A percentile compares a stretch with the other conserved stretches of the same genome.
Conservation (phyloP, 2,329 filamentous ascomycete species). For the Nemania sp. region DNA sequence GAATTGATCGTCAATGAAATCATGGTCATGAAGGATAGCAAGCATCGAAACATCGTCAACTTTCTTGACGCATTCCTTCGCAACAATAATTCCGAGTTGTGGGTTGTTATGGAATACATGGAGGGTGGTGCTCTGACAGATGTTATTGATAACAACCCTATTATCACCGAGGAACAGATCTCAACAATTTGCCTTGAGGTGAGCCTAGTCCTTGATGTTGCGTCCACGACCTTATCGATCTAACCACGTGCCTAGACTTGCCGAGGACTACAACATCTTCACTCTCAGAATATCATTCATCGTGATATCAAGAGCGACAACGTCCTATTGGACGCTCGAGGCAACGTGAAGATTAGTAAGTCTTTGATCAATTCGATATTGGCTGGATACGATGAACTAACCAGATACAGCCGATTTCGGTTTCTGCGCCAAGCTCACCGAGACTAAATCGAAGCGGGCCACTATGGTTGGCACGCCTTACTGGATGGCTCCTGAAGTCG, state of each 20-base stretch:
- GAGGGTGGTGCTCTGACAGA: slow-evolving; percentile 96
- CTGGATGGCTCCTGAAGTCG: slow-evolving; percentile 99
- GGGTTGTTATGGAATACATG: slow-evolving; percentile 99
- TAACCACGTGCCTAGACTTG: slow-evolving; percentile 70
- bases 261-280: slow-evolving; percentile 90
- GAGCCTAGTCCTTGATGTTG: slow-evolving; percentile 41
- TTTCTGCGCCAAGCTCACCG: slow-evolving; percentile 97
- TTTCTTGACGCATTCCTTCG: slow-evolving; percentile 96
- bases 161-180: slow-evolving; percentile 95
- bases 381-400: slow-evolving; percentile 41
- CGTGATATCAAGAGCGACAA: slow-evolving; percentile 99
- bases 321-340: slow-evolving; percentile 88
- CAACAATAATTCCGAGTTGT: slow-evolving; percentile 93
- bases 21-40: slow-evolving; percentile 99
- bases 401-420: slow-evolving; percentile 84
- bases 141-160: slow-evolving; percentile 96
- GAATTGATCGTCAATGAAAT: slow-evolving; percentile 99
- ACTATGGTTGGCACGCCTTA: slow-evolving; percentile 99
- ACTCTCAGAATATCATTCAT: slow-evolving; percentile 96
- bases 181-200: slow-evolving; percentile 97
- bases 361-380: slow-evolving; percentile 33
- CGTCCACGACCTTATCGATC: background rate
- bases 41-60: slow-evolving; percentile 98
- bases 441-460: slow-evolving; percentile 93
- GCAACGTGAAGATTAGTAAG: slow-evolving; percentile 97